Evolutionary conservation across 345 rosid genomes (phyloP).

Genomic region (Populus simonii): DNA sequence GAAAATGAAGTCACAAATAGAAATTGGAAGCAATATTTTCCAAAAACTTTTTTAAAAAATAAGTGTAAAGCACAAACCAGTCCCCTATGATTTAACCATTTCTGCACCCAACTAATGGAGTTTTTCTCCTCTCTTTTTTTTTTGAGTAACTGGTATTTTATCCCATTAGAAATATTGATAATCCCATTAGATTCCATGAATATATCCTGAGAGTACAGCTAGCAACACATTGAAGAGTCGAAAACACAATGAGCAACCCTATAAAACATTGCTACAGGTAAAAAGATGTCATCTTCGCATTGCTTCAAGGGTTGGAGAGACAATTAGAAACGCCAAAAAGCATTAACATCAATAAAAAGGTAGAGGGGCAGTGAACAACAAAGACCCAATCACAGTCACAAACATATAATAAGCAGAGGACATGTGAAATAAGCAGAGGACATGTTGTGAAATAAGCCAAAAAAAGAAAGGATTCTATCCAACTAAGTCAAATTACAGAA

Average conservation of each 20-base stretch:
- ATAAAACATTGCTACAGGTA: not conserved
- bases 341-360: too few relatives aligned
- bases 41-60: too few relatives aligned
- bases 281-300: not conserved
- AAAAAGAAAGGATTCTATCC: too few relatives aligned
- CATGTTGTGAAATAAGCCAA: too few relatives aligned
- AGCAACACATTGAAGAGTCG: not conserved
- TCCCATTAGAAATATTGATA: not conserved
- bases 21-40: not conserved
- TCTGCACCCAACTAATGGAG: not conserved
- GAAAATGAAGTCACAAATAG: too few relatives aligned
- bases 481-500: not conserved
- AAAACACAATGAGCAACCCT: too few relatives aligned
- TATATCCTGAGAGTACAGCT: not conserved
- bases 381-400: too few relatives aligned
- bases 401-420: too few relatives aligned
- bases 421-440: too few relatives aligned
- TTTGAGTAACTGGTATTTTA: not conserved
- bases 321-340: not conserved
- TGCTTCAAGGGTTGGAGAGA: not conserved
- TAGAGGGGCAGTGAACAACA: too few relatives aligned
- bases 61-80: not conserved
- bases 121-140: too few relatives aligned
- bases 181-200: not conserved
- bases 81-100: not conserved